Percentiles rank a stretch among this genome's conserved stretches.
Evolutionary conservation across 768 basidiomycete species (phyloP).

Genomic region (Collybiopsis confluens): DNA sequence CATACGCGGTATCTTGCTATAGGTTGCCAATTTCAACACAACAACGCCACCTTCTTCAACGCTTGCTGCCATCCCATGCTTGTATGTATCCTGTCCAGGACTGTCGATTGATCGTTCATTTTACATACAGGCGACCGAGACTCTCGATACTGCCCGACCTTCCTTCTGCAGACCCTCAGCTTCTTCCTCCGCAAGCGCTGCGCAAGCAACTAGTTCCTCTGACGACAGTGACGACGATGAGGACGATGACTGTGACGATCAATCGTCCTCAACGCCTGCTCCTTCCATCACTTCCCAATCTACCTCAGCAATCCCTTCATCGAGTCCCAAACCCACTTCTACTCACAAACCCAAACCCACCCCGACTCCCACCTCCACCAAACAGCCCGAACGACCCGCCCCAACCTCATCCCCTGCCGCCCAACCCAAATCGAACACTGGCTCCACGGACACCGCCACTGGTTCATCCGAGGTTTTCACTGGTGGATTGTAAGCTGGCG

Average conservation of each 20-base stretch:
- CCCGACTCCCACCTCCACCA: slow-evolving; percentile 9
- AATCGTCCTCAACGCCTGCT: slow-evolving; percentile 12
- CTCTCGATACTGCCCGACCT: slow-evolving; percentile 39
- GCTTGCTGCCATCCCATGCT: slow-evolving; percentile 70
- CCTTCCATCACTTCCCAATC: slow-evolving; percentile 12
- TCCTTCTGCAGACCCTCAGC: slow-evolving; percentile 48
- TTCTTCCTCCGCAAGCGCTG: slow-evolving; percentile 20
- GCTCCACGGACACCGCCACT: background rate
- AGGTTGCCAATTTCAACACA: slow-evolving; percentile 43
- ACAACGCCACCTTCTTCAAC: slow-evolving; percentile 51
- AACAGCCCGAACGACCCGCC: slow-evolving; percentile 11
- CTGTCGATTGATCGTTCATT: background rate
- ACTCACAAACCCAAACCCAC: slow-evolving; percentile 9
- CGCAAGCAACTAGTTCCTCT: slow-evolving; percentile 25
- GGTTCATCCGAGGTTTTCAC: slow-evolving; percentile 18
- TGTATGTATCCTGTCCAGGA: slow-evolving; percentile 28
- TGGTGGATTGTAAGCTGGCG: slow-evolving; percentile 42
- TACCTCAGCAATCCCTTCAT: slow-evolving; percentile 9
- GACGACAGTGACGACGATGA: slow-evolving; percentile 30
- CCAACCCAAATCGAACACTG: background rate
- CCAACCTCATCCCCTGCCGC: slow-evolving; percentile 8
- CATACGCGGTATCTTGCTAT: slow-evolving; percentile 61
- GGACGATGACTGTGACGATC: slow-evolving; percentile 22
- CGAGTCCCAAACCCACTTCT: background rate
- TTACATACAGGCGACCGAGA: slow-evolving; percentile 43